Conservation (phyloP, 768 basidiomycete genomes). For the Hygrophorus russula region DNA sequence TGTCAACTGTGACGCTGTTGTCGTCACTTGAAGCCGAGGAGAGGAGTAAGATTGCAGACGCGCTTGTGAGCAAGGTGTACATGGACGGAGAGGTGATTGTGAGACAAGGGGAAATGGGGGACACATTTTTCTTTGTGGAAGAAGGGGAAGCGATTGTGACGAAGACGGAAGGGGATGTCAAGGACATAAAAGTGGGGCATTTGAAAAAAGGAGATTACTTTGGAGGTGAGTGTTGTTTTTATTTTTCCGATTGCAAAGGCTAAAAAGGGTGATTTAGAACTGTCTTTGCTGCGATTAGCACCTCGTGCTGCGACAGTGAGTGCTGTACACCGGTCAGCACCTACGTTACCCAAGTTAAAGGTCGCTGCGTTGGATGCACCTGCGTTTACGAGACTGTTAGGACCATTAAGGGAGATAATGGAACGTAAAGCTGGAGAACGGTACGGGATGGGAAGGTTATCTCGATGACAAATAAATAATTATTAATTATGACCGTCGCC, state of each 20-base stretch:
- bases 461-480: too few relatives aligned
- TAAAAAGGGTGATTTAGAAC: constrained; percentile 39
- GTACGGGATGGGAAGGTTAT: constrained; percentile 28
- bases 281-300: constrained; percentile 79
- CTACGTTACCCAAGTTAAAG: constrained; percentile 58
- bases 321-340: constrained; percentile 44
- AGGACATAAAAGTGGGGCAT: constrained; percentile 61
- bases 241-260: constrained; percentile 4
- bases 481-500: too few relatives aligned
- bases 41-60: constrained; percentile 95
- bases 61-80: constrained; percentile 75
- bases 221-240: constrained; percentile 53
- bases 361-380: constrained; percentile 90
- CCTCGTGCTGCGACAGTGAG: constrained; percentile 97
- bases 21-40: constrained; percentile 80
- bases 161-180: constrained; percentile 52
- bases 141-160: constrained; percentile 85
- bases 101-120: constrained; percentile 87
- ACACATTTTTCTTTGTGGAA: constrained; percentile 97
- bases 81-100: constrained; percentile 83
- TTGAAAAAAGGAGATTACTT: constrained; percentile 94
- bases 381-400: constrained; percentile 88
- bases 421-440: constrained; percentile 77
- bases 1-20: constrained; percentile 82
- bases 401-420: constrained; percentile 88